Evolutionary conservation across 1,284 basidiomycete species (phyloP).

Genomic region (Cystobasidium slooffiae): DNA sequence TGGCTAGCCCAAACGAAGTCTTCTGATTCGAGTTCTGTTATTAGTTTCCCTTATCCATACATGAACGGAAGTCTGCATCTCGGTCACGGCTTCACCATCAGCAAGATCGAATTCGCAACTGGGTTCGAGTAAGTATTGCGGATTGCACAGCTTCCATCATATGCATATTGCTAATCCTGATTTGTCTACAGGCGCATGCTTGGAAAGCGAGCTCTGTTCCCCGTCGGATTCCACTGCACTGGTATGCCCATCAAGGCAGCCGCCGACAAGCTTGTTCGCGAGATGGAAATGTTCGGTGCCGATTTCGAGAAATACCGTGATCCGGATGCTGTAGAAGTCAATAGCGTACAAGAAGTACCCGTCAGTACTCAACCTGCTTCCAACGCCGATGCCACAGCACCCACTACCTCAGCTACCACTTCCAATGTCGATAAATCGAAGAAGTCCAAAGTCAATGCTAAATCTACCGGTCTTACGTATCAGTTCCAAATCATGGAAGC

Average conservation of each 20-base stretch:
- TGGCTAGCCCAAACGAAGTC: background rate
- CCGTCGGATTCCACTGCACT: conserved; percentile 93
- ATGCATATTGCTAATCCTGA: too few relatives aligned
- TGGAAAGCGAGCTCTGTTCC: conserved; percentile 93
- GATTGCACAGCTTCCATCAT: too few relatives aligned
- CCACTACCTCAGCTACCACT: conserved; percentile 53
- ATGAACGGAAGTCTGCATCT: conserved; percentile 98
- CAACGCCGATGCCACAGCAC: conserved; percentile 31
- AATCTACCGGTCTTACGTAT: conserved; percentile 90
- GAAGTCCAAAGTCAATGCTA: conserved; percentile 93
- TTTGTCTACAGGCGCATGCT: conserved; percentile 67
- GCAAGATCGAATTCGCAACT: conserved; percentile 95
- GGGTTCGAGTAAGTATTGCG: conserved; percentile 72
- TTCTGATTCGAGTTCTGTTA: too few relatives aligned
- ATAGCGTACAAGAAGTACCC: conserved; percentile 60
- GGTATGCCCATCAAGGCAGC: conserved; percentile 98
- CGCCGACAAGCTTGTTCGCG: conserved; percentile 94
- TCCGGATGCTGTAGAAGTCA: conserved; percentile 57
- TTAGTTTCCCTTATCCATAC: conserved; percentile 62
- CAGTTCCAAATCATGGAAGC: conserved; percentile 85
- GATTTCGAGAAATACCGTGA: conserved; percentile 78
- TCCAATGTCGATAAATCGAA: conserved; percentile 71
- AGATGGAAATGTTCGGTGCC: conserved; percentile 93
- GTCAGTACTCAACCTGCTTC: conserved; percentile 34
- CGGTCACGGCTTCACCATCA: conserved; percentile 97